Conservation (phyloP, 108 stramenopile genomes). For the Seminavis robusta region DNA sequence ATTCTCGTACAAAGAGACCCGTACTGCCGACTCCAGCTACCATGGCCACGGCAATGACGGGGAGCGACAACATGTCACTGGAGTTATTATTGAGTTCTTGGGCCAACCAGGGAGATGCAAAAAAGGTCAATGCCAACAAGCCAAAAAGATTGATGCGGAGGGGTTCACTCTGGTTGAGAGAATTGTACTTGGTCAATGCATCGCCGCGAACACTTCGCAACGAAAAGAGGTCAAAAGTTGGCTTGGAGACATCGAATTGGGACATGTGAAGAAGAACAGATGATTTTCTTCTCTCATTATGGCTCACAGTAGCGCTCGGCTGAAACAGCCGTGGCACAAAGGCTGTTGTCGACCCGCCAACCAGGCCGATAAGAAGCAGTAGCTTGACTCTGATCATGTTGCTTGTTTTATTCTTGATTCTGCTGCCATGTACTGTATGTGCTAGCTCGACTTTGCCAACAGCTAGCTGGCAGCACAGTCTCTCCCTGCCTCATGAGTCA, state of each 20-base stretch:
- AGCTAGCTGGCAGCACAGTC: too few relatives aligned
- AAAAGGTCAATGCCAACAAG: slow-evolving; percentile 34
- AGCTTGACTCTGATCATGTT: too few relatives aligned
- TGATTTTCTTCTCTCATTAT: too few relatives aligned
- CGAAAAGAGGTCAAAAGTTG: slow-evolving; percentile 71
- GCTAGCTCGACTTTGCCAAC: too few relatives aligned
- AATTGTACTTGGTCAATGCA: slow-evolving; percentile 66
- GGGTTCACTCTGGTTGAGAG: slow-evolving; percentile 78
- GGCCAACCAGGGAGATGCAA: slow-evolving; percentile 47
- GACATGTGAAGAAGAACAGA: too few relatives aligned
- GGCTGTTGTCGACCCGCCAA: too few relatives aligned
- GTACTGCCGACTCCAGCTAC: slow-evolving; percentile 25
- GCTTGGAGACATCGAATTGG: slow-evolving; percentile 76
- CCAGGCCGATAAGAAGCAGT: too few relatives aligned
- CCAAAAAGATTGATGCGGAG: slow-evolving; percentile 67
- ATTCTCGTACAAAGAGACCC: slow-evolving; percentile 59
- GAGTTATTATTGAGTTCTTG: slow-evolving; percentile 48
- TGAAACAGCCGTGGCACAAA: too few relatives aligned
- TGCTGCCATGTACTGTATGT: too few relatives aligned
- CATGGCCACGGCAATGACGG: slow-evolving; percentile 14
- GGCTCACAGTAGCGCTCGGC: too few relatives aligned
- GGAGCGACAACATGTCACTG: slow-evolving; percentile 15
- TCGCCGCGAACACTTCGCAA: slow-evolving; percentile 67
- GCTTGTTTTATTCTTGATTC: too few relatives aligned
- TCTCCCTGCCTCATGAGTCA: too few relatives aligned